Evolutionary conservation across 805 yeast species (phyloP).

Genomic region (Lipomyces sp.): DNA sequence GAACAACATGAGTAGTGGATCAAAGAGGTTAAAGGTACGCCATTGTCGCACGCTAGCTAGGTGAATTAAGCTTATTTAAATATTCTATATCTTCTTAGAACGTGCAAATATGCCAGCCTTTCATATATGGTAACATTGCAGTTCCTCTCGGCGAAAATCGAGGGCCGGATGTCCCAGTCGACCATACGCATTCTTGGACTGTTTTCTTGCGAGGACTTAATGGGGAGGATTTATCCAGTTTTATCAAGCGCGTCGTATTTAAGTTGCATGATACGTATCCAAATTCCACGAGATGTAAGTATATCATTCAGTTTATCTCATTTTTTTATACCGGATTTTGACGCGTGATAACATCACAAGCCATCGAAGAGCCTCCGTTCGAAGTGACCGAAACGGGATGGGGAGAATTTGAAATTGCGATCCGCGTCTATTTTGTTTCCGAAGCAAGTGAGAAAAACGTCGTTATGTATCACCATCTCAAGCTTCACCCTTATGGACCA

Average conservation of each 20-base stretch:
- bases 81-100: no score
- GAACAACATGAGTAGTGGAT: no score
- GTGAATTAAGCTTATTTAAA: no score
- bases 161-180: slow-evolving; percentile 66
- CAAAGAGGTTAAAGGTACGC: slow-evolving; percentile 35
- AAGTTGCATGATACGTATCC: slow-evolving; percentile 93
- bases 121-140: slow-evolving; percentile 78
- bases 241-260: slow-evolving; percentile 86
- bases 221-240: slow-evolving; percentile 73
- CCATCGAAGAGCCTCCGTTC: slow-evolving; percentile 86
- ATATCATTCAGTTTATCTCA: neutral
- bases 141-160: slow-evolving; percentile 54
- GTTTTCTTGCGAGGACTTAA: slow-evolving; percentile 81
- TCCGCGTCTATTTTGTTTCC: slow-evolving; percentile 80
- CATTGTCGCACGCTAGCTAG: no score
- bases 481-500: slow-evolving; percentile 77
- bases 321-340: neutral
- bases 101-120: slow-evolving; percentile 60
- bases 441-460: slow-evolving; percentile 86
- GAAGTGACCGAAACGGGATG: slow-evolving; percentile 97
- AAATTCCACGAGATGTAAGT: slow-evolving; percentile 62
- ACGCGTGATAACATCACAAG: slow-evolving; percentile 2
- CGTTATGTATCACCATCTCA: slow-evolving; percentile 80
- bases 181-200: slow-evolving; percentile 96
- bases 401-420: slow-evolving; percentile 96